A percentile compares a stretch with the other conserved stretches of the same genome.
These are phyloP conservation scores for Cercospora brassicicola DNA, from an alignment of 2,329 filamentous ascomycete species.

Conservation along the genomic window DNA sequence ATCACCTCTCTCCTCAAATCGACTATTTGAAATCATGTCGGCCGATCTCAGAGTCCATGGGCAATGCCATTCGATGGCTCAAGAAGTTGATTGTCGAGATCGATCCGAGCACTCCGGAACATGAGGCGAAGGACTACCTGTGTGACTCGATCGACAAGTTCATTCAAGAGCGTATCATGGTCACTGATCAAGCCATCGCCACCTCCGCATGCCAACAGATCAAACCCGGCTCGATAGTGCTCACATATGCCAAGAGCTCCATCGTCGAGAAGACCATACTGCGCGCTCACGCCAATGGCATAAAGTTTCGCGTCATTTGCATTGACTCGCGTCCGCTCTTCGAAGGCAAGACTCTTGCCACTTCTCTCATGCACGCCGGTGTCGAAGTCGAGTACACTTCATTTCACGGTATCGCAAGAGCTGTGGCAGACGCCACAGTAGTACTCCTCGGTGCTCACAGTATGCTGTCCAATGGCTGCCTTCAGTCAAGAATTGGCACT, in stretches of 20 bases:
- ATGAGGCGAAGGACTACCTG: slow-evolving; percentile 75
- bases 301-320: slow-evolving; percentile 77
- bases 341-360: slow-evolving; percentile 70
- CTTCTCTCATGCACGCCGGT: slow-evolving; percentile 66
- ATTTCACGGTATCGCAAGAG: slow-evolving; percentile 73
- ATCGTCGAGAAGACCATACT: slow-evolving; percentile 82
- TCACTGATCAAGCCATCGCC: slow-evolving; percentile 83
- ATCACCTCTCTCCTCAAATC: slow-evolving; percentile 91
- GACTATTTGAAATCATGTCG: slow-evolving; percentile 90
- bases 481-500: slow-evolving; percentile 86
- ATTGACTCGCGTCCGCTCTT: slow-evolving; percentile 74
- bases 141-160: slow-evolving; percentile 82
- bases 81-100: slow-evolving; percentile 91
- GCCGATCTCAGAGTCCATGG: slow-evolving; percentile 95
- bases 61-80: slow-evolving; percentile 91
- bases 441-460: slow-evolving; percentile 86
- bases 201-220: slow-evolving; percentile 74
- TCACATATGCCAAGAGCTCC: slow-evolving; percentile 83
- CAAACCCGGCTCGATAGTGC: slow-evolving; percentile 72
- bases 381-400: slow-evolving; percentile 79
- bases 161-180: slow-evolving; percentile 83
- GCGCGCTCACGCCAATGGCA: slow-evolving; percentile 67
- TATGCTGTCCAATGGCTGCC: slow-evolving; percentile 90
- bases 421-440: slow-evolving; percentile 68
- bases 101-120: slow-evolving; percentile 79